Evolutionary conservation across 345 rosid species (phyloP).

Genomic region (Brassica cretica): DNA sequence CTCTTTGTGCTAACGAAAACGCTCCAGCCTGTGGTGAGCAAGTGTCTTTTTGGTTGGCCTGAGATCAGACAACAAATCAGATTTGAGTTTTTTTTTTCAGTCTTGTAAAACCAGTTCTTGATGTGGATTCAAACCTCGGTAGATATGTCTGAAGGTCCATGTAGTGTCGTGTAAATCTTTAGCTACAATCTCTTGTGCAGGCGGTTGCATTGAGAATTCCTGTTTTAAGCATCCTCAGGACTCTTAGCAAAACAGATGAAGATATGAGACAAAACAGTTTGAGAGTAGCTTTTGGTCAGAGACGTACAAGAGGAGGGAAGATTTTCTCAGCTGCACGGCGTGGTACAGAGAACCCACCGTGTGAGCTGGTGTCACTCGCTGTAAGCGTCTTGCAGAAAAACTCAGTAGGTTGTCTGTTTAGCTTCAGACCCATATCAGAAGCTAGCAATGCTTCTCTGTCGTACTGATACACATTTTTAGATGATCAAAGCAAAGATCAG

Average conservation of each 20-base stretch:
- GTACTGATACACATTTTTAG: conserved; percentile 47
- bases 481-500: neutral
- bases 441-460: conserved; percentile 85
- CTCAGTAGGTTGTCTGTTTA: conserved; percentile 79
- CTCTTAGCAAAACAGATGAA: neutral
- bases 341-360: conserved; percentile 96
- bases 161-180: conserved; percentile 83
- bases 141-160: conserved; percentile 96
- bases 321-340: conserved; percentile 98
- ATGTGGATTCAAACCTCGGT: conserved; percentile 54
- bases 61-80: conserved; percentile 26
- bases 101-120: conserved; percentile 5
- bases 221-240: conserved; percentile 22
- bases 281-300: conserved; percentile 1
- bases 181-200: conserved; percentile 89
- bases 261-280: neutral
- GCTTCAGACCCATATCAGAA: conserved; percentile 81
- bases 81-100: neutral
- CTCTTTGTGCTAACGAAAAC: conserved; percentile 83
- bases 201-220: conserved; percentile 96
- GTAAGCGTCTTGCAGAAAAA: conserved; percentile 98
- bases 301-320: conserved; percentile 83
- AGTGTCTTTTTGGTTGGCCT: conserved; percentile 93
- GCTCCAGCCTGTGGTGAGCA: conserved; percentile 96
- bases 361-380: conserved; percentile 96